Evolutionary conservation across 768 basidiomycete genomes (phyloP), one percentile per base, ranked within the genome.

Genomic region (Lactarius evosmus): DNA sequence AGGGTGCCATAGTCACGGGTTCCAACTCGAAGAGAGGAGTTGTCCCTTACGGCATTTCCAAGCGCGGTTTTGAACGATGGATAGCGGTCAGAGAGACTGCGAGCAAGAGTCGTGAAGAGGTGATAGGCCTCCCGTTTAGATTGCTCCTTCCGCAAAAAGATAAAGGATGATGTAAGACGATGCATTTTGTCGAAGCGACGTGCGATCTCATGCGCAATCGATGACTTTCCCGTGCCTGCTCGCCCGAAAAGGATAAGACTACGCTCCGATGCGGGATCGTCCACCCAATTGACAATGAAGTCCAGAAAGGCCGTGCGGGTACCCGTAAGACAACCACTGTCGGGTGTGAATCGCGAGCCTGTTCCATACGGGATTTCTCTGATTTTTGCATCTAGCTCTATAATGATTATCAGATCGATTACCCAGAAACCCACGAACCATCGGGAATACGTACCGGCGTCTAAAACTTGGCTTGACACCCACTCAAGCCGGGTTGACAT

Each of bases 201-300:
- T 25, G 38, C 56, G 29, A 57, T 25, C 22, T 57, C 56, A 17
- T 57, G 56, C 17, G 56, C 56, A 6, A 57, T 57, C 14, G 53
- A 4, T 22, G 53, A 33, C 27, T 54, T 54, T 16, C 53, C 29
- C n/a, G n/a, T 19, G n/a, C 9, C 53, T 3, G 53, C 53, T 4
- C 2, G 30, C 11, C 36, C 22, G 7, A 57, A 17, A 11, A 57
- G 56, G 8, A 57, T 22, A 7, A 57, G 56, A n/a, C 17, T 8
- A 36, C 53, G 30, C 30, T n/a, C 12, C 1, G 30, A n/a, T 2
- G 8, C 19, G 33, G 53, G 53, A 33, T n/a, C 36, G 53, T 54
- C 36, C 16, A 54, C 53, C 17, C 38, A 27, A 25, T 38, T 17
- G 29, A 38, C 16, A 16, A 56, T 40, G 25, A 22, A 27, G 34